Base-by-base conservation (phyloP, 192 early-diverging fungal genomes). In the Entomortierella chlamydospora region DNA sequence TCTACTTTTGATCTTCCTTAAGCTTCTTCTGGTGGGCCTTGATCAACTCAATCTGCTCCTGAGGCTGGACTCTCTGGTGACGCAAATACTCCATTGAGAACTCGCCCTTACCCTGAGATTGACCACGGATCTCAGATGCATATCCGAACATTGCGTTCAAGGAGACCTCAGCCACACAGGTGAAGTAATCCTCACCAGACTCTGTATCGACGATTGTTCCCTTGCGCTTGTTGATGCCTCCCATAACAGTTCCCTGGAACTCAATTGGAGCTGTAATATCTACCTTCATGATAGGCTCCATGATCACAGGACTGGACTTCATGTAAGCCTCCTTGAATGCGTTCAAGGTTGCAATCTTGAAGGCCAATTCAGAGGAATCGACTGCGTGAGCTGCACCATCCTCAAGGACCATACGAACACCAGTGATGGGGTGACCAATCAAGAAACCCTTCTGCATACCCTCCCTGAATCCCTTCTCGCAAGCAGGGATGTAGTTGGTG, bases 61-160 rank as follows among this genome's bases (percentile, higher is more conserved):
- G 86, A 6, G 92, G 84, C 54, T 87, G 65, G n/a, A 93, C 96
- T 31, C 92, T 87, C 45, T 87, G 83, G 82, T 98, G 96, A 45
- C 87, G 82, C 85, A 95, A 93, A 87, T 98, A 97, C 85, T 95
- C 95, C 97, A 99, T 99, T 30, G 92, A 88, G 83, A 97, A 99
- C 88, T 99, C 97, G 34, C 97, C 97, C 90, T 98, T 99, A 59
- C 97, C 97, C 84, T 97, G 68, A 13, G 70, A 81, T 51, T 81
- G 71, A 39, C 92, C 93, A 64, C 97, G 89, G 76, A 99, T 87
- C 82, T 99, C 97, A 18, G 95, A 95, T 53, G 96, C 95, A 82
- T 97, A 97, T 23, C 96, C 96, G 92, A 99, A 99, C 97, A 99
- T 99, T 62, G 95, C 94, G 84, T 99, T 99, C 68, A 99, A 83